A percentile compares a stretch with the other conserved stretches of the same genome.
These are phyloP conservation scores for Penicillium sp. DNA, from an alignment of 2,329 filamentous ascomycete genomes.

Conservation along the genomic window DNA sequence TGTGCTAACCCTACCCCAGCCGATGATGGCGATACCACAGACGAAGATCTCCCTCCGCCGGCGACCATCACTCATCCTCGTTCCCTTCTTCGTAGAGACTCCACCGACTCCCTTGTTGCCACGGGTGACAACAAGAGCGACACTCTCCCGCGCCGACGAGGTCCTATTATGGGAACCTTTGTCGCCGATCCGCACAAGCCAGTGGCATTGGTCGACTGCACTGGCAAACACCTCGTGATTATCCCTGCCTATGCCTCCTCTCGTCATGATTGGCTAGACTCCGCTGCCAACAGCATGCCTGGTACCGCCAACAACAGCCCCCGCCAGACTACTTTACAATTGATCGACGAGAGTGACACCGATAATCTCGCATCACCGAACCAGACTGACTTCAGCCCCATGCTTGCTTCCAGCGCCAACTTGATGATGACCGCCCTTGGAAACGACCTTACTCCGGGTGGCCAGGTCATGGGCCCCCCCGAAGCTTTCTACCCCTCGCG, in stretches of 20 bases:
- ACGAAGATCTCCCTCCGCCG: constrained; percentile 54
- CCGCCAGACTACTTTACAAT: constrained; percentile 38
- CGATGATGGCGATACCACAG: constrained; percentile 60
- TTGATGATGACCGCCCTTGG: constrained; percentile 74
- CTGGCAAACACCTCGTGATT: constrained; percentile 49
- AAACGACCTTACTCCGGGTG: constrained; percentile 49
- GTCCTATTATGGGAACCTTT: constrained; percentile 49
- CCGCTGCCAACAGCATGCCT: constrained; percentile 41
- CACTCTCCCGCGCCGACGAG: constrained; percentile 40
- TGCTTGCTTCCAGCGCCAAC: constrained; percentile 66
- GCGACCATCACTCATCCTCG: constrained; percentile 49
- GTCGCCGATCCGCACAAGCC: constrained; percentile 49
- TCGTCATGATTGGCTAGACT: constrained; percentile 47
- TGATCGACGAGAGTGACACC: constrained; percentile 46
- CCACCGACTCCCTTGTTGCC: constrained; percentile 45
- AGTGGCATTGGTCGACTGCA: constrained; percentile 48
- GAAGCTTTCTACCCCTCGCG: constrained; percentile 73
- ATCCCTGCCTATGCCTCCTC: constrained; percentile 48
- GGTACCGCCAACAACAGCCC: constrained; percentile 46
- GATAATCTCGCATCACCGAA: constrained; percentile 42
- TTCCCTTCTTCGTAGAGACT: constrained; percentile 52
- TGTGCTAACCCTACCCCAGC: constrained; percentile 51
- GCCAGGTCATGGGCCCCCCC: constrained; percentile 67
- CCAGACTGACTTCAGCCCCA: constrained; percentile 47
- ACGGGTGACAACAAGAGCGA: constrained; percentile 38